Percentiles rank a stretch among this genome's conserved stretches.
These are phyloP conservation scores for Lepiota subincarnata DNA, from an alignment of 768 basidiomycete genomes.

Conservation along the genomic window DNA sequence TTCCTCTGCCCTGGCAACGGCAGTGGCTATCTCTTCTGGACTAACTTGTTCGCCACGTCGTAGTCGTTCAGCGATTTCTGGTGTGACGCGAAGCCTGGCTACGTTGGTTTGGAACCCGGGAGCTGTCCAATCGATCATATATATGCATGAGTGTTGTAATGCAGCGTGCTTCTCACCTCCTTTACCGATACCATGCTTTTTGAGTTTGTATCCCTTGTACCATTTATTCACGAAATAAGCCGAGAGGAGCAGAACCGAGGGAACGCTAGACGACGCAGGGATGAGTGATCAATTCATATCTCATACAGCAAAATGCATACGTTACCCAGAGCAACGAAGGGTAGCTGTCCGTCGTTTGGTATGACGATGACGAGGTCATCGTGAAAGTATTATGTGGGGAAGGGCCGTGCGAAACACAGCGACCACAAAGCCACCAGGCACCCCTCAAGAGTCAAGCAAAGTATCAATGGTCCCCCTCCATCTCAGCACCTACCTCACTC, in stretches of 20 bases:
- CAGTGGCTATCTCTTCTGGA: slow-evolving; percentile 48
- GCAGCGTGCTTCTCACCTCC: slow-evolving; percentile 48
- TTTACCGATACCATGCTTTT: slow-evolving; percentile 51
- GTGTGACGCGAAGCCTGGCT: slow-evolving; percentile 44
- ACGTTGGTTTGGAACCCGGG: slow-evolving; percentile 56
- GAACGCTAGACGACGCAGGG: slow-evolving; percentile 29
- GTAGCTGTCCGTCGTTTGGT: slow-evolving; percentile 24
- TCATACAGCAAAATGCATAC: slow-evolving; percentile 25
- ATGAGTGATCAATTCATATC: slow-evolving; percentile 2
- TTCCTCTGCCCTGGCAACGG: slow-evolving; percentile 38
- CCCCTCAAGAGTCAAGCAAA: no score
- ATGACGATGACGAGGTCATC: slow-evolving; percentile 3
- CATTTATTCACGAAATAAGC: slow-evolving; percentile 45
- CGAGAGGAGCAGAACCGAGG: slow-evolving; percentile 39
- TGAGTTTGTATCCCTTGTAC: slow-evolving; percentile 43
- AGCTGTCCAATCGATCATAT: slow-evolving; percentile 35
- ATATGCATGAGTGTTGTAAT: neutral
- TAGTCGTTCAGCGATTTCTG: slow-evolving; percentile 51
- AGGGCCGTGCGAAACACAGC: no score
- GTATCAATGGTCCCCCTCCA: slow-evolving; percentile 30
- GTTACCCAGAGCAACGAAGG: slow-evolving; percentile 43
- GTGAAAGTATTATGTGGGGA: neutral
- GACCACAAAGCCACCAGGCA: no score
- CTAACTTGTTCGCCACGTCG: slow-evolving; percentile 48
- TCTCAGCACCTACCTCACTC: slow-evolving; percentile 36